Evolutionary conservation across 148 eudicot species (phyloP), one percentile per base, ranked within the genome.

Genomic region (Mesembryanthemum crystallinum): DNA sequence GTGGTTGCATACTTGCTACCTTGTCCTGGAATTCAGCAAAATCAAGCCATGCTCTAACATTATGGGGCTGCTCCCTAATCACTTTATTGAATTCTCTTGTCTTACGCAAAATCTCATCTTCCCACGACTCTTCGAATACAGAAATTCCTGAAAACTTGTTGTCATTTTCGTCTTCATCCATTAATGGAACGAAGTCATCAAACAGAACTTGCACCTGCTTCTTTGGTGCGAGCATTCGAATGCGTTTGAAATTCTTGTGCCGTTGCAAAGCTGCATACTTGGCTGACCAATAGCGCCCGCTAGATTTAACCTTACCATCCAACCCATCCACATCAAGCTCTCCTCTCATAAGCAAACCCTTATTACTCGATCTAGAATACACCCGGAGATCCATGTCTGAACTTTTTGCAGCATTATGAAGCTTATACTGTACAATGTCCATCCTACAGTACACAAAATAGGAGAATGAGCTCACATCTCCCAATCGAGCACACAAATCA

Each of bases 11-110:
- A 71, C 84, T 87, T 23, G 94, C 92, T 66, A 96, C 94, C 79
- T 88, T 89, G 80, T 96, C 99, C 80, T 96, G 99, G 61, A 96
- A 92, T 60, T 91, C 90, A 0, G 99, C 88, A 84, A 91, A 96
- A 60, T 85, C 92, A 43, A 92, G 58, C 99, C 99, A 96, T 61
- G 64, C 73, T 73, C 79, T 86, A 64, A 84, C 88, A 84, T 89
- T 87, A 54, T 85, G 89, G 18, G 99, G 99, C 51, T 80, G 85
- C 80, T 96, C 99, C 84, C 98, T 86, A 13, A 92, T 88, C 93
- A 87, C 75, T 86, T 76, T 92, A 83, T 96, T 96, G 81, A 89
- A 91, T 78, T 89, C 97, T 83, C 75, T 91, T 32, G 99, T 96
- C 84, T 85, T 92, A 30, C 97, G 85, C 59, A 92, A 81, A 24